These are phyloP conservation scores for Emiliania huxleyi DNA, from an alignment of 78 protist species.

Conservation along the genomic window DNA sequence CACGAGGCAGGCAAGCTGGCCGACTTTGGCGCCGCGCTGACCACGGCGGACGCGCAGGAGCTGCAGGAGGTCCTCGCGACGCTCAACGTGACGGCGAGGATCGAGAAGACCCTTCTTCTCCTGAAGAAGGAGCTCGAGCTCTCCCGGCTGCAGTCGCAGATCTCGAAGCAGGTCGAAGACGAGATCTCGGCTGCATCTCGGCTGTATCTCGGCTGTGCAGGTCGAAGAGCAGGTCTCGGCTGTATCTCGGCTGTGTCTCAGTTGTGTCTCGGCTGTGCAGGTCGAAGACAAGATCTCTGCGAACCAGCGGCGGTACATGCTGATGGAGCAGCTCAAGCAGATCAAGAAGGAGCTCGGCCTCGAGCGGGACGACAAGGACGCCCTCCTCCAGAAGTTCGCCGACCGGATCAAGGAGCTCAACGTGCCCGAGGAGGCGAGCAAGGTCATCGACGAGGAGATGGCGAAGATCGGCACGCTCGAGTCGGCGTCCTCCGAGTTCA, in stretches of 20 bases:
- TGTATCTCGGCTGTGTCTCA: no score
- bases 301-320: slow-evolving; percentile 54
- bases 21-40: slow-evolving; percentile 45
- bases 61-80: slow-evolving; percentile 49
- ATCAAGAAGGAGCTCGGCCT: slow-evolving; percentile 79
- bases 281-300: slow-evolving; percentile 53
- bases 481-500: slow-evolving; percentile 74
- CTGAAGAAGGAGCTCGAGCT: slow-evolving; percentile 45
- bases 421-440: slow-evolving; percentile 26
- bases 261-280: neutral
- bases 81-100: slow-evolving; percentile 36
- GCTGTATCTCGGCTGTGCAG: neutral
- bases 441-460: slow-evolving; percentile 66
- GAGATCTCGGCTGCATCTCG: no score
- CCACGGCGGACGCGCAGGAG: slow-evolving; percentile 39
- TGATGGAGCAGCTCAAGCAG: slow-evolving; percentile 67
- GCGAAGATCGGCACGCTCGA: slow-evolving; percentile 59
- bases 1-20: slow-evolving; percentile 17
- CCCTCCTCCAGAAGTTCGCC: neutral
- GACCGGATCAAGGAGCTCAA: neutral
- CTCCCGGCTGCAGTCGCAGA: neutral
- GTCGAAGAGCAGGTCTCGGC: slow-evolving; percentile 51
- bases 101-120: slow-evolving; percentile 33
- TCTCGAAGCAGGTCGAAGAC: slow-evolving; percentile 12
- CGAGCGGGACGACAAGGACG: slow-evolving; percentile 79